Base-by-base conservation (phyloP, 495 filamentous ascomycete genomes). In the Aspergillus hancockii region DNA sequence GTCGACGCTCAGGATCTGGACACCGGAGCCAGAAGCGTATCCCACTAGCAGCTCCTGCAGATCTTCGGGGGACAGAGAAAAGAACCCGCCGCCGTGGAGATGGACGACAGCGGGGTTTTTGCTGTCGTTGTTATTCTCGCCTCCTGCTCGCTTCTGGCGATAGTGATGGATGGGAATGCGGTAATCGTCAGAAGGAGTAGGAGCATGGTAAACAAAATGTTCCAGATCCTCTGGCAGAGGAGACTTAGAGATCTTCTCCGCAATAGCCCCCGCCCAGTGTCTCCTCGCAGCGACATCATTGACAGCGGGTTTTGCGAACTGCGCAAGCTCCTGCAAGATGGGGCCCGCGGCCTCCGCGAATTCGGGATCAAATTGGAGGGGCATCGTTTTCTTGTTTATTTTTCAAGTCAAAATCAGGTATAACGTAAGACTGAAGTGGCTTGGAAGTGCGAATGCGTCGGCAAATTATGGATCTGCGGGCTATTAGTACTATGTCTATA, bases 1-100 rank as follows among this genome's bases (percentile, higher is more conserved):
- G 21, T 71, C 68, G 30, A 75, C 63, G 23, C 49, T 62, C 21
- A 71, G 30, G 25, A 66, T 54, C 19, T 67, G 64, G 1, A 67
- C 67, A 2, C 64, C 62, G 3, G 61, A 8, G 2, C 21, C 31
- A 8, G 3, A 6, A 13, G 22, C 19, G 10, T 49, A 38, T 3
- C 10, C 30, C 6, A 57, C 41, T 28, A 49, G 10, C n/a, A 36
- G 0, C 2, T 16, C 13, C 22, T 49, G 9, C n/a, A 30, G 12
- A 14, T 36, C n/a, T 6, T 49, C 28, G 28, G 12, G 16, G 1
- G 30, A n/a, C 16, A 47, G 19, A 1, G 54, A 19, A 9, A 57
- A 3, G 45, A 34, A 49, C 10, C 54, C 54, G 1, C 54, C 54
- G 16, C 43, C 43, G 43, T 57, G 54, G 36, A 52, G 12, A 34